Evolutionary conservation across 805 yeast genomes (phyloP).

Genomic region (Metschnikowia hibisci): DNA sequence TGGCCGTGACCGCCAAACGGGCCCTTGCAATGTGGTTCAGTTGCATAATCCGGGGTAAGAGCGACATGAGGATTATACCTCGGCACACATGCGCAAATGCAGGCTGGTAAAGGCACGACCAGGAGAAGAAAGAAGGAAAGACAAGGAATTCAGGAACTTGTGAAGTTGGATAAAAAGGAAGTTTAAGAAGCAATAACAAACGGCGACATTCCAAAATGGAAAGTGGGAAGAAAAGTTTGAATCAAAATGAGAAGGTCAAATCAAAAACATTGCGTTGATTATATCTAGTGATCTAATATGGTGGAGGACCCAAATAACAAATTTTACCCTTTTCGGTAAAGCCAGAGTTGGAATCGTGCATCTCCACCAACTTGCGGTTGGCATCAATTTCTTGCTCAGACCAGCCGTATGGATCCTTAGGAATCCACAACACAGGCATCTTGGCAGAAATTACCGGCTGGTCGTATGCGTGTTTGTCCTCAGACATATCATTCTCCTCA

Average conservation of each 20-base stretch:
- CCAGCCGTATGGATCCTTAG: constrained; percentile 84
- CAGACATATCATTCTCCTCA: constrained; percentile 39
- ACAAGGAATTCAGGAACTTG: background rate
- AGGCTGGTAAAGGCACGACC: background rate
- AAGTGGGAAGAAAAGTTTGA: too few relatives aligned
- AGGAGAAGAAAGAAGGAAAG: background rate
- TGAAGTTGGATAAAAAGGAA: background rate
- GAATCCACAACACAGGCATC: constrained; percentile 86
- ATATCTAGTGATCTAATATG: constrained; percentile 15
- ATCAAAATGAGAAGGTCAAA: too few relatives aligned
- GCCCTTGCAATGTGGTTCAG: constrained; percentile 4
- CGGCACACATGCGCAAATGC: constrained; percentile 1
- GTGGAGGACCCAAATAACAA: constrained; percentile 32
- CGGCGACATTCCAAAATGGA: too few relatives aligned
- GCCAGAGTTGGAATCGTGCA: constrained; percentile 64
- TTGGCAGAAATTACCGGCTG: constrained; percentile 67
- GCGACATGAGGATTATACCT: background rate
- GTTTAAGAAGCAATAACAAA: too few relatives aligned
- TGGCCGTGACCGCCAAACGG: constrained; percentile 10
- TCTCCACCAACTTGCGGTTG: constrained; percentile 52
- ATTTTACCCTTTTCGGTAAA: constrained; percentile 39
- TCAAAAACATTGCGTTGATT: too few relatives aligned
- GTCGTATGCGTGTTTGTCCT: constrained; percentile 63
- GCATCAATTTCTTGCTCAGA: constrained; percentile 57
- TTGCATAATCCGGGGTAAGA: constrained; percentile 2